Conservation (phyloP, 1,284 basidiomycete species). For the Puccinia coronata region DNA sequence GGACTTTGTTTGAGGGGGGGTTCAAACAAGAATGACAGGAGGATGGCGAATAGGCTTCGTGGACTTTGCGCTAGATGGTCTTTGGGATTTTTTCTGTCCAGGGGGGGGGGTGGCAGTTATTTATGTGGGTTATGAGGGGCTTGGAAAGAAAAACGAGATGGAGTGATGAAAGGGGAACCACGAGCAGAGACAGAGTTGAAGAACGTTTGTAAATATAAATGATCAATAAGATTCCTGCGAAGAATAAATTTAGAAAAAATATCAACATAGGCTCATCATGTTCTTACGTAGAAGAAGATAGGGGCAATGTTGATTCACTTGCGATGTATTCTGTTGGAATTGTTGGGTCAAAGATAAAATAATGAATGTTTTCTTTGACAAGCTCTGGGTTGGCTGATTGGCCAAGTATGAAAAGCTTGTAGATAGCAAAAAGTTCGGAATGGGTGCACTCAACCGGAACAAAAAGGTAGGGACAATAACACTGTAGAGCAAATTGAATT, state of each 20-base stretch:
- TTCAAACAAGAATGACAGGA: too few relatives aligned
- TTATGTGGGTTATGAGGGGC: too few relatives aligned
- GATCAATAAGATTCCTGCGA: neutral
- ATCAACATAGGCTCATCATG: neutral
- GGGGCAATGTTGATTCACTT: neutral
- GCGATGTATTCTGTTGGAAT: neutral
- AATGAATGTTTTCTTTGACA: neutral
- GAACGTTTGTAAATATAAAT: neutral
- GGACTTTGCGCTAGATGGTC: too few relatives aligned
- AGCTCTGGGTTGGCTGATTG: neutral
- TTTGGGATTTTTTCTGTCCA: too few relatives aligned
- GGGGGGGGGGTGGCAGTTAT: too few relatives aligned
- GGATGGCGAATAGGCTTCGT: too few relatives aligned
- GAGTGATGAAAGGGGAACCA: neutral
- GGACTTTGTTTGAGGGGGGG: too few relatives aligned
- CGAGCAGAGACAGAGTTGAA: too few relatives aligned
- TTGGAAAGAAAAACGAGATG: neutral
- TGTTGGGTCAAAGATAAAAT: neutral
- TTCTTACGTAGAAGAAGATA: too few relatives aligned
- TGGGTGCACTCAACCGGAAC: neutral
- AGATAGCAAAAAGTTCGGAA: neutral
- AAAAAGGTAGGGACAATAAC: slow-evolving; percentile 15
- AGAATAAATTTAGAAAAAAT: neutral
- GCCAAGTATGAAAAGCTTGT: neutral
- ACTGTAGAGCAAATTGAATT: slow-evolving; percentile 11